phyloP scores from a whole-genome alignment of 257 asterid genomes.

The Salvia hispanica region DNA sequence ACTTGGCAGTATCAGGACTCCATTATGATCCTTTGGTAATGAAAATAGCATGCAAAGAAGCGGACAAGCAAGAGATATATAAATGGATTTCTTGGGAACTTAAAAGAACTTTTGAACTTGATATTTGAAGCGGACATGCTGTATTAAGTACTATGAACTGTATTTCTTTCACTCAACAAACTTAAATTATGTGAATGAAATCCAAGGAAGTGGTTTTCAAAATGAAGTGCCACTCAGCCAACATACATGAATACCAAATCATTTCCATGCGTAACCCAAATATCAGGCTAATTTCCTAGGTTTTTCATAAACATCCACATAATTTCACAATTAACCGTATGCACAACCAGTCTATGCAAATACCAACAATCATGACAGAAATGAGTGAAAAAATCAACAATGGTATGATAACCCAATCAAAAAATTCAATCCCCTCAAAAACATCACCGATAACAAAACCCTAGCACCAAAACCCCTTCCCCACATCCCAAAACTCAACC shows the following conservation, averaged over 20 bases:
- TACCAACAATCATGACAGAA: slow-evolving; percentile 10
- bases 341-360: neutral
- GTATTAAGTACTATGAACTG: neutral
- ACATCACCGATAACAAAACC: slow-evolving; percentile 31
- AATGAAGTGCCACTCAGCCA: slow-evolving; percentile 6
- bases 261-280: neutral
- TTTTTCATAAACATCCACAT: slow-evolving; percentile 10
- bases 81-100: neutral
- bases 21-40: slow-evolving; percentile 1
- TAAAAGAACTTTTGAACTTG: neutral
- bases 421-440: slow-evolving; percentile 6
- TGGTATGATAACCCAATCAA: neutral
- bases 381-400: neutral
- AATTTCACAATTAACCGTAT: neutral
- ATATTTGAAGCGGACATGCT: no score
- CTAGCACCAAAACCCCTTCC: slow-evolving; percentile 34
- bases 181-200: neutral
- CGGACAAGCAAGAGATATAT: neutral
- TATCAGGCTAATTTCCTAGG: neutral
- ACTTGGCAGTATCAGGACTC: neutral
- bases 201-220: slow-evolving; percentile 3
- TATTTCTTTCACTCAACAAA: slow-evolving; percentile 1
- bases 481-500: slow-evolving; percentile 21
- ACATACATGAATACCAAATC: neutral
- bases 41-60: slow-evolving; percentile 16